These are phyloP conservation scores for Ceratobasidium sp. DNA, from an alignment of 1,284 basidiomycete genomes.

Conservation along the genomic window DNA sequence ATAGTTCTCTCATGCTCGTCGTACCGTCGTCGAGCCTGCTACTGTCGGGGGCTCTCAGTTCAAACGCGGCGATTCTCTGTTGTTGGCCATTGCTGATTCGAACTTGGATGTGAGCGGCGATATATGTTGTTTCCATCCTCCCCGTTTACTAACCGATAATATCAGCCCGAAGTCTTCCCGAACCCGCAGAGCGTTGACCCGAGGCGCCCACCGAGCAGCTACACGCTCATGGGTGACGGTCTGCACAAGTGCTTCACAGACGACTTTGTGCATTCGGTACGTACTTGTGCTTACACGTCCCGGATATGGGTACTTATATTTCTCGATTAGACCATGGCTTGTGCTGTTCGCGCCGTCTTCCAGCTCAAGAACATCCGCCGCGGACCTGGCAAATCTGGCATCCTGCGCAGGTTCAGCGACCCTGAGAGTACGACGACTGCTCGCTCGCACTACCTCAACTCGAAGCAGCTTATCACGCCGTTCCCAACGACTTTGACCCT, in stretches of 20 bases:
- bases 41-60: not conserved
- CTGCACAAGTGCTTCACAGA: constrained; percentile 65
- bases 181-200: constrained; percentile 59
- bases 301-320: not conserved
- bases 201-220: constrained; percentile 57
- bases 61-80: constrained; percentile 24
- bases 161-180: constrained; percentile 59
- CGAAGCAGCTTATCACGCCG: constrained; percentile 54
- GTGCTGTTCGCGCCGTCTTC: constrained; percentile 60
- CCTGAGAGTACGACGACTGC: constrained; percentile 47
- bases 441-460: constrained; percentile 58
- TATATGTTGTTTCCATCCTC: constrained; percentile 36
- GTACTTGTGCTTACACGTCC: not conserved
- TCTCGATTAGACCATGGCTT: constrained; percentile 52
- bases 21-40: constrained; percentile 57
- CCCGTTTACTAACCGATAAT: constrained; percentile 45
- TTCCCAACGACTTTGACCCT: constrained; percentile 63
- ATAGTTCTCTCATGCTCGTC: constrained; percentile 25
- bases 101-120: constrained; percentile 9
- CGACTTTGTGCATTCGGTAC: constrained; percentile 46
- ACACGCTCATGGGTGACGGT: constrained; percentile 61
- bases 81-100: not conserved
- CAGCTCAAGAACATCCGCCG: constrained; percentile 59
- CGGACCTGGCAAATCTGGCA: constrained; percentile 61
- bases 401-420: constrained; percentile 55